Evolutionary conservation across 2,329 filamentous ascomycete species (phyloP), one percentile per base, ranked within the genome.

Genomic region (Fonsecaea multimorphosa): DNA sequence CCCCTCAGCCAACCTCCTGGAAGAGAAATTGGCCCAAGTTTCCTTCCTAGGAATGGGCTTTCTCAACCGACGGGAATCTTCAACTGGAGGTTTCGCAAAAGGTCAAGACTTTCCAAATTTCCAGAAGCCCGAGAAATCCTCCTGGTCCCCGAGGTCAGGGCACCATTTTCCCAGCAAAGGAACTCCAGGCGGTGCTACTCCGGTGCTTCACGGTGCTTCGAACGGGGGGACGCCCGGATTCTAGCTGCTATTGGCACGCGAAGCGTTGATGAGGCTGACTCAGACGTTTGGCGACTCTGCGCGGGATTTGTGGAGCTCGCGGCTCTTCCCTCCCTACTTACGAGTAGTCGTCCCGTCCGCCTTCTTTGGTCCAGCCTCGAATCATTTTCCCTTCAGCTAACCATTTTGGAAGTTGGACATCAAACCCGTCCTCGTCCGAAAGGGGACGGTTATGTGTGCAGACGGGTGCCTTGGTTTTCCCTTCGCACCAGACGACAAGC

Each of bases 221-320:
- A 29, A 52, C 52, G 52, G 29, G 24, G 46, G 31, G 31, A 34
- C 9, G 32, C 52, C 12, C 3, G 19, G 8, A 2, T 12, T 6
- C 31, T 14, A 34, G 27, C 16, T 34, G n/a, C 52, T 22, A 54
- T 54, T 54, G 31, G 52, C 52, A 19, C 14, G 52, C 31, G 52
- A 32, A 12, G 52, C 8, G 31, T n/a, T 31, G 52, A 54, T 27
- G 52, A 54, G 52, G 52, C 52, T 54, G 52, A 54, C 27, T 54
- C 52, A 54, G 52, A 54, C 32, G 52, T 34, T 54, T 54, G 52
- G 22, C 27, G 29, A n/a, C 31, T 31, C 24, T 46, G 5, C 3
- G 1, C 3, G 16, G n/a, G 3, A 24, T 11, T 46, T 49, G 44
- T 49, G 44, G 44, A 54, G n/a, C 31, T 19, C 12, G 29, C 31